phyloP scores from a whole-genome alignment of 345 rosid species.

The Firmiana major region DNA sequence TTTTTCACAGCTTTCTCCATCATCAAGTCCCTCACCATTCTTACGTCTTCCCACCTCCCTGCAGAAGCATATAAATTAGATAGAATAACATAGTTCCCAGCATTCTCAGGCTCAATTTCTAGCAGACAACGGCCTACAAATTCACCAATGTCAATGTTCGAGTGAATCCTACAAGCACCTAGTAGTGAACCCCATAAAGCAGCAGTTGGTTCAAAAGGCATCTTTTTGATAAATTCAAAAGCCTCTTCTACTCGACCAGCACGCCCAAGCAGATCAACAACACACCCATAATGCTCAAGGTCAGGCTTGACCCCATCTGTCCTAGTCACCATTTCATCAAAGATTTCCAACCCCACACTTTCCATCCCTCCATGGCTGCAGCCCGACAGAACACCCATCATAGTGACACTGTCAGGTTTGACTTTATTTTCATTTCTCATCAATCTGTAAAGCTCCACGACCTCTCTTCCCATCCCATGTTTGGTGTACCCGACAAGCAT shows the following conservation, averaged over 20 bases:
- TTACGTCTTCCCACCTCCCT: conserved; percentile 85
- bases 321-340: conserved; percentile 49
- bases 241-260: conserved; percentile 75
- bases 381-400: conserved; percentile 78
- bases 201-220: conserved; percentile 77
- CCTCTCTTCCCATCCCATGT: conserved; percentile 74
- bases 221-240: conserved; percentile 45
- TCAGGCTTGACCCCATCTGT: conserved; percentile 48
- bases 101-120: conserved; percentile 78
- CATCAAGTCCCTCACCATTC: conserved; percentile 61
- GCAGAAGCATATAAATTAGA: conserved; percentile 81
- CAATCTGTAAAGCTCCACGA: conserved; percentile 54
- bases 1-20: conserved; percentile 61
- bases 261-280: conserved; percentile 88
- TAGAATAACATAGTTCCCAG: conserved; percentile 78
- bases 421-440: conserved; percentile 67
- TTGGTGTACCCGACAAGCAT: conserved; percentile 84
- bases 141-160: conserved; percentile 60
- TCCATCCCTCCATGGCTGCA: conserved; percentile 93
- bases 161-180: conserved; percentile 84
- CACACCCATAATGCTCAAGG: conserved; percentile 77
- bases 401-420: conserved; percentile 64
- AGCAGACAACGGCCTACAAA: conserved; percentile 52
- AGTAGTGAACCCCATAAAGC: conserved; percentile 82
- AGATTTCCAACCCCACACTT: conserved; percentile 59